These are phyloP conservation scores for Alternaria brassicicola DNA, from an alignment of 2,329 filamentous ascomycete species.

Conservation along the genomic window DNA sequence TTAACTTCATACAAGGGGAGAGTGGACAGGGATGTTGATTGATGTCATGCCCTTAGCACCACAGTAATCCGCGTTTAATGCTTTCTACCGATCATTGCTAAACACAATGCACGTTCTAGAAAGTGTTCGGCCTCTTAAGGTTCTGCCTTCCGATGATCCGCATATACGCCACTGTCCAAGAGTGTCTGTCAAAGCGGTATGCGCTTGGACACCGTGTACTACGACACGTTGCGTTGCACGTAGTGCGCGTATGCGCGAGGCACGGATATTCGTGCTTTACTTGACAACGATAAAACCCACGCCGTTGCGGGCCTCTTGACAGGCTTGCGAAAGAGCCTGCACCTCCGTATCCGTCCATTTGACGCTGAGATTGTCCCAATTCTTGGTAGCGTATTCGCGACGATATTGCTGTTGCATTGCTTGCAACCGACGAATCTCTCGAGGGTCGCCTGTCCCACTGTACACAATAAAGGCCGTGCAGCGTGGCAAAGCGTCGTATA, in stretches of 20 bases:
- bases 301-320: constrained; percentile 62
- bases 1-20: constrained; percentile 16
- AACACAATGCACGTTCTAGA: not conserved
- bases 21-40: constrained; percentile 13
- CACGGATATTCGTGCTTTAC: constrained; percentile 49
- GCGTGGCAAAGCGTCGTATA: constrained; percentile 63
- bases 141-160: constrained; percentile 15
- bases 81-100: not conserved
- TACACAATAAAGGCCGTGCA: constrained; percentile 68
- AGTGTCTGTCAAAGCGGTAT: constrained; percentile 15
- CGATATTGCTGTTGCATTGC: constrained; percentile 62
- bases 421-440: constrained; percentile 62
- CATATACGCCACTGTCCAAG: constrained; percentile 13
- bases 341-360: constrained; percentile 70
- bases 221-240: constrained; percentile 18
- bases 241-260: constrained; percentile 38
- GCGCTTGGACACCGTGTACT: constrained; percentile 31
- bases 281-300: constrained; percentile 66
- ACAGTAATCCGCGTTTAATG: not conserved
- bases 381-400: constrained; percentile 63
- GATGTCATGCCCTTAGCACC: constrained; percentile 3
- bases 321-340: constrained; percentile 63
- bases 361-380: constrained; percentile 67
- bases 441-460: constrained; percentile 67
- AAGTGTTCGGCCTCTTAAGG: constrained; percentile 6